Conservation (phyloP, 2,329 filamentous ascomycete genomes). For the Dichotomopilus funicola region DNA sequence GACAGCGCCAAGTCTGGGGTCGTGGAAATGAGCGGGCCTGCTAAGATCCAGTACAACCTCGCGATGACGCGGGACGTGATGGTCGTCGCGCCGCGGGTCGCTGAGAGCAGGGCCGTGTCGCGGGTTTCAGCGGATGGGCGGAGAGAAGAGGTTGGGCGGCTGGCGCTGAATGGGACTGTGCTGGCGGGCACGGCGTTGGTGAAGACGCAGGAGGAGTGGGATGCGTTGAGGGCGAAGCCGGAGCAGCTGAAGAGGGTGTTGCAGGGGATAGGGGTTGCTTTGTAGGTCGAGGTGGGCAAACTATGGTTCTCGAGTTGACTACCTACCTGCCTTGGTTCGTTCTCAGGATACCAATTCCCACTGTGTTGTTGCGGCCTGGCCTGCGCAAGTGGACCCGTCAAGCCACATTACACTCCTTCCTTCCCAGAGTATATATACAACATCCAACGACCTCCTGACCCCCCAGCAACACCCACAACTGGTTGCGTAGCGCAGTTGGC, state of each 20-base stretch:
- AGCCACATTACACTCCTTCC: too few species aligned
- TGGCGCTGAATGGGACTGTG: conserved; percentile 56
- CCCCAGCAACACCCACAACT: neutral
- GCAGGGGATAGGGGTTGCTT: conserved; percentile 35
- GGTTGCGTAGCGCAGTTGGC: too few species aligned
- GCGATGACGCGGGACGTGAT: conserved; percentile 50
- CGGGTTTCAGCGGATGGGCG: conserved; percentile 14
- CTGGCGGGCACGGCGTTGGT: conserved; percentile 58
- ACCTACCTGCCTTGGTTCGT: too few species aligned
- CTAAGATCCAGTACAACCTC: conserved; percentile 57
- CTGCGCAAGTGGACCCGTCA: too few species aligned
- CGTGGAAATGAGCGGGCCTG: conserved; percentile 33
- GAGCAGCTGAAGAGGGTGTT: conserved; percentile 36
- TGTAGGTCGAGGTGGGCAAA: too few species aligned
- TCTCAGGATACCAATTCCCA: too few species aligned
- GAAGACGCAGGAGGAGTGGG: conserved; percentile 53
- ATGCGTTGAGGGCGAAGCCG: conserved; percentile 40
- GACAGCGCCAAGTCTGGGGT: conserved; percentile 1
- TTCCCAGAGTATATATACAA: too few species aligned
- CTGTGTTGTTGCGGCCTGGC: too few species aligned
- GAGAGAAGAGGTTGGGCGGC: conserved; percentile 32
- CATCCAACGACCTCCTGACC: neutral
- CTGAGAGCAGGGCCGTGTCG: conserved; percentile 39
- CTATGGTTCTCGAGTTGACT: too few species aligned
- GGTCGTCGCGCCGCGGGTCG: conserved; percentile 47